phyloP scores from a whole-genome alignment of 2,329 filamentous ascomycete genomes.

The Chaetoscypha palmicola region DNA sequence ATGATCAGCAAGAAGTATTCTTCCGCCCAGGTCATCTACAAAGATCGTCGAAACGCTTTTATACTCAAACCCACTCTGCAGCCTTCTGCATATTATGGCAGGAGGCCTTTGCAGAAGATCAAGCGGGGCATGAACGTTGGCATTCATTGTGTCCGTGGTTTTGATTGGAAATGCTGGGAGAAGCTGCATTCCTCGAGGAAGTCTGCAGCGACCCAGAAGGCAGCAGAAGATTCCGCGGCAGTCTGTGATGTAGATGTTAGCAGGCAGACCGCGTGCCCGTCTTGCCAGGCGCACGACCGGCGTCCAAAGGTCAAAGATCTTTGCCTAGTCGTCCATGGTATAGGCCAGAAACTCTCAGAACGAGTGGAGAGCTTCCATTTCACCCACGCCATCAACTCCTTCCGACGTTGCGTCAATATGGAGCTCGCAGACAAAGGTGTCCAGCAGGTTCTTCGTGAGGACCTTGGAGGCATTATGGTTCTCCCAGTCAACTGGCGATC shows the following conservation, averaged over 20 bases:
- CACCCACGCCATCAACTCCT: conserved; percentile 88
- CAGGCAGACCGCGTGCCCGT: conserved; percentile 37
- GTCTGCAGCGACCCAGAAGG: conserved; percentile 29
- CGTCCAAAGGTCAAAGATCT: conserved; percentile 74
- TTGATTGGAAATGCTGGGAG: conserved; percentile 71
- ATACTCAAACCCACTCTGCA: conserved; percentile 79
- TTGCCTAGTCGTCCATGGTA: conserved; percentile 86
- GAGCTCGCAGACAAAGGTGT: conserved; percentile 70
- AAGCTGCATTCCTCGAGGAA: conserved; percentile 48
- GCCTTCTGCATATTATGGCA: conserved; percentile 77
- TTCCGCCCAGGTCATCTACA: conserved; percentile 80
- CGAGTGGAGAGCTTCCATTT: conserved; percentile 95
- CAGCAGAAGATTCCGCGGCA: conserved; percentile 20
- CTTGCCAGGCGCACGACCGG: conserved; percentile 57
- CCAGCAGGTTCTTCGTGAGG: conserved; percentile 65
- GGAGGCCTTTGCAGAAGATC: conserved; percentile 76
- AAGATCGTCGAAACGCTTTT: conserved; percentile 68
- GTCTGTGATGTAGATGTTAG: conserved; percentile 13
- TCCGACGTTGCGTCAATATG: conserved; percentile 77
- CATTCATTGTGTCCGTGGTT: conserved; percentile 81
- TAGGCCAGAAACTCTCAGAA: conserved; percentile 93
- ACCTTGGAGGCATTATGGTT: conserved; percentile 88
- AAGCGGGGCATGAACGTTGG: conserved; percentile 72
- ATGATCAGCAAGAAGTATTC: conserved; percentile 50
- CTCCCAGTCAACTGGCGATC: conserved; percentile 92